phyloP scores from a whole-genome alignment of 371 early-diverging fungal species.

The Ecytonucleospora hepatopenaei region DNA sequence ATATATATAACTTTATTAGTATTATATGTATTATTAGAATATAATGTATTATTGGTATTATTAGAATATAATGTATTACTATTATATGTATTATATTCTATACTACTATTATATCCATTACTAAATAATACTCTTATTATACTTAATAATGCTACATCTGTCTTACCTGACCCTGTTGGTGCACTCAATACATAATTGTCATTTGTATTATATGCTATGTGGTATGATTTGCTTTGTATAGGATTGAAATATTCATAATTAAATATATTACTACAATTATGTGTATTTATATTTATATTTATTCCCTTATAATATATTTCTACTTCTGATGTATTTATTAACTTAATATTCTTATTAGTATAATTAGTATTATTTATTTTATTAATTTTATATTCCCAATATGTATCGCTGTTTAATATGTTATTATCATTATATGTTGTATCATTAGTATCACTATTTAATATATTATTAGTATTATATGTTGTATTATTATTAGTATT shows the following conservation, averaged over 20 bases:
- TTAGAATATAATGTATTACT: not conserved
- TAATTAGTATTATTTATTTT: constrained; percentile 9
- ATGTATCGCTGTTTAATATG: constrained; percentile 10
- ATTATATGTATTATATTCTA: too few relatives aligned
- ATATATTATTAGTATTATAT: constrained; percentile 13
- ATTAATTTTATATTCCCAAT: constrained; percentile 32
- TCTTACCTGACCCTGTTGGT: constrained; percentile 93
- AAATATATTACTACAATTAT: constrained; percentile 35
- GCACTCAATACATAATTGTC: constrained; percentile 82
- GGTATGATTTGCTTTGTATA: constrained; percentile 89
- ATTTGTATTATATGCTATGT: constrained; percentile 71
- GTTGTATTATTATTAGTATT: too few relatives aligned
- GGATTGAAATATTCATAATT: constrained; percentile 73
- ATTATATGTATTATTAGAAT: not conserved
- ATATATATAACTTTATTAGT: constrained; percentile 84
- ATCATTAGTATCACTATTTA: not conserved
- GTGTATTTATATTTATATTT: not conserved
- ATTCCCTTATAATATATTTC: not conserved
- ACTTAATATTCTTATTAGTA: constrained; percentile 1
- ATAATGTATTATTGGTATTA: too few relatives aligned
- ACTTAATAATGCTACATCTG: constrained; percentile 70
- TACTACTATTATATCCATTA: constrained; percentile 9
- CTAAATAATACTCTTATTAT: constrained; percentile 60
- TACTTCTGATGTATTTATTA: not conserved
- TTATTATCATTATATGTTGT: constrained; percentile 1